phyloP scores from a whole-genome alignment of 75 land plant genomes.

The Picea sitchensis region DNA sequence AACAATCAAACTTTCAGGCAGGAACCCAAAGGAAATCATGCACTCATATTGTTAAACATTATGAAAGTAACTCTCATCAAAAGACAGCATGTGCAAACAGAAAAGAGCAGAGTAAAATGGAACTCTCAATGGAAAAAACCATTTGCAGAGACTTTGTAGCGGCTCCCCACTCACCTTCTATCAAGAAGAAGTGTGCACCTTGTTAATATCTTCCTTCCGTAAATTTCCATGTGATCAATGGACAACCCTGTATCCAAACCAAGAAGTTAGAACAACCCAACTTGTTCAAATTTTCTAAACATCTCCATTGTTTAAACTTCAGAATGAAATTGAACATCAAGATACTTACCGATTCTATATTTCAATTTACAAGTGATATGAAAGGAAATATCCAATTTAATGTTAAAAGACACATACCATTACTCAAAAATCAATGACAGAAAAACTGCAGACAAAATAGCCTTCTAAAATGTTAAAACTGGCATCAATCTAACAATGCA shows the following conservation, averaged over 20 bases:
- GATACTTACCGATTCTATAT: background rate
- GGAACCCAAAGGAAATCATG: background rate
- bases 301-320: background rate
- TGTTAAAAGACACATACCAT: background rate
- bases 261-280: background rate
- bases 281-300: background rate
- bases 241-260: conserved; percentile 5
- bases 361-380: background rate
- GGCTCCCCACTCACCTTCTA: background rate
- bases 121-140: conserved; percentile 2
- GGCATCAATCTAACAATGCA: background rate
- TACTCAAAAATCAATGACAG: background rate
- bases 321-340: background rate
- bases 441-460: background rate
- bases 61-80: background rate
- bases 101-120: background rate
- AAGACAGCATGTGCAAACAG: background rate
- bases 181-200: conserved; percentile 7
- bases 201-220: conserved; percentile 1
- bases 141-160: background rate
- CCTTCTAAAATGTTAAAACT: background rate
- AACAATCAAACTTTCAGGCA: background rate
- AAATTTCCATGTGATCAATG: background rate
- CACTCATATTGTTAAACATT: background rate
- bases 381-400: background rate